phyloP scores from a whole-genome alignment of 257 asterid genomes.

The Verbascum thapsus region DNA sequence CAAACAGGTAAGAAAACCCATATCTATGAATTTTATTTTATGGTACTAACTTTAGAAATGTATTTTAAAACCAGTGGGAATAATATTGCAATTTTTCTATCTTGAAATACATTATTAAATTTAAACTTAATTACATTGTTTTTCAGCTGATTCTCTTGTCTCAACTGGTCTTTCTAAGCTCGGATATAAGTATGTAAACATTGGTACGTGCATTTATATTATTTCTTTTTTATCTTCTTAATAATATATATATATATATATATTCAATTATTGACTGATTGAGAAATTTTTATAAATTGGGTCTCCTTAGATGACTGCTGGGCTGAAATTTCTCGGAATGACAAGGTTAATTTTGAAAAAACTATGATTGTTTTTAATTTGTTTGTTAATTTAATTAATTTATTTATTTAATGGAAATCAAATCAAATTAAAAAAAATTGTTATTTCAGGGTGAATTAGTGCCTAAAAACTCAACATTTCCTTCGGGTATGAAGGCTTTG shows the following conservation, averaged over 20 bases:
- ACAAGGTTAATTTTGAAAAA: constrained; percentile 42
- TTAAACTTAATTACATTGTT: constrained; percentile 12
- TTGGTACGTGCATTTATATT: constrained; percentile 46
- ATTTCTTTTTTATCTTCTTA: background rate
- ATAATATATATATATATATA: too few relatives aligned
- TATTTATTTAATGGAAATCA: background rate
- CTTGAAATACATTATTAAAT: too few relatives aligned
- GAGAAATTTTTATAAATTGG: background rate
- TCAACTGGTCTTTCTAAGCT: constrained; percentile 84
- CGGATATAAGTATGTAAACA: constrained; percentile 77
- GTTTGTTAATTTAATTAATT: background rate
- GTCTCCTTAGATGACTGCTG: constrained; percentile 75
- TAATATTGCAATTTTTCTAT: too few relatives aligned
- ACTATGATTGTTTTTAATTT: background rate
- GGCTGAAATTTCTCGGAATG: constrained; percentile 70
- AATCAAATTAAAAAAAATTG: background rate
- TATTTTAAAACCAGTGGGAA: too few relatives aligned
- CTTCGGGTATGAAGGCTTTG: constrained; percentile 89
- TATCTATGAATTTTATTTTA: background rate
- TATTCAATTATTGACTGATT: constrained; percentile 18
- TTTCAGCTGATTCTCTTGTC: constrained; percentile 86
- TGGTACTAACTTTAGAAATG: background rate
- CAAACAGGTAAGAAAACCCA: constrained; percentile 59
- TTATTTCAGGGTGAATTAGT: constrained; percentile 68
- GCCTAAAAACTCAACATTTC: constrained; percentile 74